Base-by-base conservation (phyloP, 805 yeast genomes). In the Zygoascus flipseniorum region DNA sequence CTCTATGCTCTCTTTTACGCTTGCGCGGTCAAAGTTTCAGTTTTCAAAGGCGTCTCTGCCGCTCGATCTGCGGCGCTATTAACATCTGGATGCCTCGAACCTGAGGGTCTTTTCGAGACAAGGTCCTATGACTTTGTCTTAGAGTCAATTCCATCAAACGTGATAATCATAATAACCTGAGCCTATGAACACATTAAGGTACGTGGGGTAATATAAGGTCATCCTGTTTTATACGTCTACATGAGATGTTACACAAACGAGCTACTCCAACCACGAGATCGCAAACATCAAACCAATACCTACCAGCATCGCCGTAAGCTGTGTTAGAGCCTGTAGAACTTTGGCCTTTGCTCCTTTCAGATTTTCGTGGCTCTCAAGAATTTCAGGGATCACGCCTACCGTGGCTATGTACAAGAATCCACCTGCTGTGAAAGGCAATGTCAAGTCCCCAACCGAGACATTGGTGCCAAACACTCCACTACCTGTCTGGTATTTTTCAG, bases 401-500 rank as follows among this genome's bases (percentile, higher is more conserved):
- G 85, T 76, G 8, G 86, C 87, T 56, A 85, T 82, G 63, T 85
- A 85, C 23, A 85, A 65, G 62, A 85, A 82, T 6, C 87, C 86
- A 56, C 92, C 93, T 1, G 89, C 86, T 0, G 89, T 83, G 62
- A 85, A 77, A 14, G 92, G 89, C 47, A 84, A 68, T 13, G 84
- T 76, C 52, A 78, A 64, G 56, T 81, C 86, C 11, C 75, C 73
- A 28, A 73, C 53, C 19, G 70, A 69, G 43, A 79, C 83, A 16
- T 74, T 65, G n/a, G 82, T 77, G 16, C 82, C 82, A 56, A 75
- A 71, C 5, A 75, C 54, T 1, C 80, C 80, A 48, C 32, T 23
- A 20, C 19, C 48, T 20, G 23, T 14, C 13, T 31, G 20, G 31
- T 14, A 39, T 37, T 47, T 13, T n/a, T 31, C 50, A 14, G 16